A percentile compares a stretch with the other conserved stretches of the same genome.
These are phyloP conservation scores for Lolium perenne DNA, from an alignment of 176 grass and related monocot genomes.

Conservation along the genomic window DNA sequence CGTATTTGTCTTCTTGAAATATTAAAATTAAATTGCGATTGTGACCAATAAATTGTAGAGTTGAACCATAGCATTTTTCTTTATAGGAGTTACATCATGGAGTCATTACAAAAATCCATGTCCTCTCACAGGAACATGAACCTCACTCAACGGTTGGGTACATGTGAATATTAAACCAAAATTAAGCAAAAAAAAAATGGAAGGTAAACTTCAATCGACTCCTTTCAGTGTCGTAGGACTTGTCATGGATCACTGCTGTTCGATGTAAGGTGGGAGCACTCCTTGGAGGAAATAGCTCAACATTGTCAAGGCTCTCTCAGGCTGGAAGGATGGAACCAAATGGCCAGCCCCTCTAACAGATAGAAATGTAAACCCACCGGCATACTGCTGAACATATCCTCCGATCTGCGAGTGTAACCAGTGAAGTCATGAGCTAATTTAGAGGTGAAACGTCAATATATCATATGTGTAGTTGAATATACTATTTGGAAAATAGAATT, in stretches of 20 bases:
- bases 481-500: background rate
- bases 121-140: background rate
- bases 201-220: background rate
- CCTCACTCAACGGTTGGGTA: background rate
- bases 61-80: too few relatives aligned
- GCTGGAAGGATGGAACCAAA: conserved; percentile 53
- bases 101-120: background rate
- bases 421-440: background rate
- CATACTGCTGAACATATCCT: conserved; percentile 50
- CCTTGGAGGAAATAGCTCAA: conserved; percentile 44
- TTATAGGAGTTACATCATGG: background rate
- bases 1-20: too few relatives aligned
- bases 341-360: conserved; percentile 60
- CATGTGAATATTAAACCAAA: background rate
- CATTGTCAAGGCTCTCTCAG: conserved; percentile 47
- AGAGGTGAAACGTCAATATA: background rate
- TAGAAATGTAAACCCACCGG: conserved; percentile 38
- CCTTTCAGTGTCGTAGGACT: background rate
- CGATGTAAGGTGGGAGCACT: conserved; percentile 41
- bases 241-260: background rate
- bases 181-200: background rate
- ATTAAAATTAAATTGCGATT: too few relatives aligned
- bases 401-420: conserved; percentile 30
- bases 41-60: too few relatives aligned
- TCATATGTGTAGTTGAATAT: background rate